Percentiles rank a stretch among this genome's conserved stretches.
These are phyloP conservation scores for Mallotus repandus DNA, from an alignment of 441 rosid species.

Conservation along the genomic window DNA sequence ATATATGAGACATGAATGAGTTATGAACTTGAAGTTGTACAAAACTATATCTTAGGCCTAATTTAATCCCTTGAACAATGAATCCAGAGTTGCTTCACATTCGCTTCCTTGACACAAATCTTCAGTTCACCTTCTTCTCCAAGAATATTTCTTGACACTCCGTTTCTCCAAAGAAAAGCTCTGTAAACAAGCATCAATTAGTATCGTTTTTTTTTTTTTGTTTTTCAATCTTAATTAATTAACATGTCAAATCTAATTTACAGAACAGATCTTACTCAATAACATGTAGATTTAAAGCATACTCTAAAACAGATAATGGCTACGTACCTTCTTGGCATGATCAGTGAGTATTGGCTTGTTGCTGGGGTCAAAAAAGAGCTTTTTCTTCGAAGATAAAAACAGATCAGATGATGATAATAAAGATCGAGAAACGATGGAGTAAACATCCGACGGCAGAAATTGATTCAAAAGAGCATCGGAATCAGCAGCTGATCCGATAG, in stretches of 20 bases:
- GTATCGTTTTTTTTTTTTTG: too few relatives aligned
- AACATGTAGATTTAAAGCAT: too few relatives aligned
- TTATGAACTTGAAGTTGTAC: neutral
- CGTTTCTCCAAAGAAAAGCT: conserved; percentile 54
- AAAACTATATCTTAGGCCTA: neutral
- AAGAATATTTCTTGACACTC: conserved; percentile 30
- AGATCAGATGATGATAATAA: too few relatives aligned
- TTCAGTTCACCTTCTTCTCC: conserved; percentile 1
- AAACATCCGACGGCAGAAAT: conserved; percentile 41
- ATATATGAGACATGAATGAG: too few relatives aligned
- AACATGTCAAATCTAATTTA: too few relatives aligned
- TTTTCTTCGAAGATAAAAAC: conserved; percentile 34
- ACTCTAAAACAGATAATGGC: too few relatives aligned
- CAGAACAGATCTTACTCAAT: too few relatives aligned
- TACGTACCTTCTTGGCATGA: conserved; percentile 38
- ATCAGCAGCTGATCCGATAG: neutral
- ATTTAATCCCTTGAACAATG: neutral
- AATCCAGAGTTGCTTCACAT: neutral
- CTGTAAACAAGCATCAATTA: conserved; percentile 21
- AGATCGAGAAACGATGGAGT: neutral
- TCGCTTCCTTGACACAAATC: neutral
- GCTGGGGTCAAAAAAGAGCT: conserved; percentile 43
- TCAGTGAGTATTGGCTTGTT: conserved; percentile 44
- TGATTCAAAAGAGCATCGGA: conserved; percentile 43
- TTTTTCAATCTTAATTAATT: too few relatives aligned